Conservation (phyloP, 768 basidiomycete species). For the Boletus sp. region DNA sequence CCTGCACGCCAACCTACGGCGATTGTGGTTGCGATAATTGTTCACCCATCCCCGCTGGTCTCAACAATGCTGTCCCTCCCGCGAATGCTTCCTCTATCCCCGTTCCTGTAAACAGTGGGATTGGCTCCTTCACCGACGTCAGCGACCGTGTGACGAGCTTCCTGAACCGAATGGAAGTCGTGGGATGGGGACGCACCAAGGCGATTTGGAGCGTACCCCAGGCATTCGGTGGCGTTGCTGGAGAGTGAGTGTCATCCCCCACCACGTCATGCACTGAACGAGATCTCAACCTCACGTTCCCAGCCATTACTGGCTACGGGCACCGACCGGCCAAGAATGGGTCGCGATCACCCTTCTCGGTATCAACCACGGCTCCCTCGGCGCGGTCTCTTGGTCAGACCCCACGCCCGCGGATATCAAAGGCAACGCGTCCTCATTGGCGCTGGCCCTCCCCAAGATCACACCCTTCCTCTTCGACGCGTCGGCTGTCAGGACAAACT, state of each 20-base stretch:
- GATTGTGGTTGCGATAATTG: slow-evolving; percentile 77
- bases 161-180: slow-evolving; percentile 49
- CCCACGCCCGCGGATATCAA: slow-evolving; percentile 55
- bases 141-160: slow-evolving; percentile 66
- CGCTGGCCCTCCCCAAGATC: slow-evolving; percentile 44
- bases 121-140: slow-evolving; percentile 58
- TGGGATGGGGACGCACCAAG: slow-evolving; percentile 67
- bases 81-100: slow-evolving; percentile 16
- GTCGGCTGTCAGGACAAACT: slow-evolving; percentile 39
- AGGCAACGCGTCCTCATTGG: slow-evolving; percentile 48
- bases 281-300: not conserved
- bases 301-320: slow-evolving; percentile 56
- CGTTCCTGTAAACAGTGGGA: slow-evolving; percentile 22
- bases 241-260: slow-evolving; percentile 28
- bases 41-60: slow-evolving; percentile 40
- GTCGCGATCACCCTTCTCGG: slow-evolving; percentile 61
- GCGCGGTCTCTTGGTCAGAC: slow-evolving; percentile 50
- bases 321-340: slow-evolving; percentile 67
- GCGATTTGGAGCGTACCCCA: slow-evolving; percentile 79
- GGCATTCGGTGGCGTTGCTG: slow-evolving; percentile 55
- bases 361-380: slow-evolving; percentile 68
- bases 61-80: slow-evolving; percentile 25
- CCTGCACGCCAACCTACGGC: slow-evolving; percentile 63
- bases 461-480: slow-evolving; percentile 48
- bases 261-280: not conserved